phyloP scores from a whole-genome alignment of 1,284 basidiomycete species.

The Leccinum pachyderme region DNA sequence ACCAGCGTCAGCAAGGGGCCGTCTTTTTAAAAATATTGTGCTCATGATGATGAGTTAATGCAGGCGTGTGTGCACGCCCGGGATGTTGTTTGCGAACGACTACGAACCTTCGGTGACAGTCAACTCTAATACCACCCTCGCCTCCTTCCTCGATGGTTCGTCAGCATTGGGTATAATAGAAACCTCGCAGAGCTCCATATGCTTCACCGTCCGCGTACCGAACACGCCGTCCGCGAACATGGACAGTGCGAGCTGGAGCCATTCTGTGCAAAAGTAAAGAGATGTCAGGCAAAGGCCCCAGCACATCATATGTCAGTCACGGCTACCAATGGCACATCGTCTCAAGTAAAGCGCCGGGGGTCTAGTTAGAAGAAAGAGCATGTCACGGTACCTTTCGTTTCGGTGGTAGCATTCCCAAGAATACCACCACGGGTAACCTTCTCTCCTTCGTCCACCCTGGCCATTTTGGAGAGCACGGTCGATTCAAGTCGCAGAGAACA shows the following conservation, averaged over 20 bases:
- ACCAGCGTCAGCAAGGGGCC: too few species aligned
- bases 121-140: conserved; percentile 46
- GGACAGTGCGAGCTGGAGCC: too few species aligned
- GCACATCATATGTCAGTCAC: too few species aligned
- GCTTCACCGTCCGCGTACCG: conserved; percentile 19
- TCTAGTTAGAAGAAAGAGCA: too few species aligned
- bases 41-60: too few species aligned
- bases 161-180: conserved; percentile 43
- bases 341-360: too few species aligned
- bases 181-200: conserved; percentile 42
- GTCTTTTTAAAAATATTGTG: too few species aligned
- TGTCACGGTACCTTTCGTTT: conserved; percentile 36
- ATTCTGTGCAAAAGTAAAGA: too few species aligned
- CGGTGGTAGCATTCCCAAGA: conserved; percentile 42
- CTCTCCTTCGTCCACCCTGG: neutral
- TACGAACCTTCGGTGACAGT: neutral
- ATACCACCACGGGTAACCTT: conserved; percentile 20
- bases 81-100: neutral
- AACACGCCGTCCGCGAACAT: conserved; percentile 8
- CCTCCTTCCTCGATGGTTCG: conserved; percentile 45
- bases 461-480: conserved; percentile 6
- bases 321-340: too few species aligned
- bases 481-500: too few species aligned
- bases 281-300: too few species aligned
- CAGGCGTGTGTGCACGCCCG: neutral